Evolutionary conservation across 495 filamentous ascomycete genomes (phyloP), one percentile per base, ranked within the genome.

Genomic region (Penicillium canariense): DNA sequence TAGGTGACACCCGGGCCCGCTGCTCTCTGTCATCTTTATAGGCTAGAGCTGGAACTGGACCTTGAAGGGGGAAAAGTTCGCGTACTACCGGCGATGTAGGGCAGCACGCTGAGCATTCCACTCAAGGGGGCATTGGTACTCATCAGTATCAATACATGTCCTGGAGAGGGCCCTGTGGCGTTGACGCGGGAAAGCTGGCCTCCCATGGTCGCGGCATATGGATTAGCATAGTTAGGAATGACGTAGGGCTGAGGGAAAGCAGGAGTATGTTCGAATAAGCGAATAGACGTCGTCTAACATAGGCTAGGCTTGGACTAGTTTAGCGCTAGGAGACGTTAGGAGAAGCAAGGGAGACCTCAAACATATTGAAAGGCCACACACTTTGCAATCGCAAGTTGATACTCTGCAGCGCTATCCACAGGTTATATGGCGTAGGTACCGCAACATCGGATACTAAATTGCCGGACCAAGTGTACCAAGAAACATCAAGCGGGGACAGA

Each of bases 21-120:
- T 77, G 72, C 43, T 64, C 63, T 0, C 20, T 48, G 17, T 61
- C 44, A 14, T 60, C 59, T 20, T 73, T 68, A 30, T 77, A 65
- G 73, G 67, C 75, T 73, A 78, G 11, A 78, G 69, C 56, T 76
- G 72, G 53, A 73, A 70, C 7, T 71, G 70, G 35, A 74, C 74
- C 55, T 75, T 75, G 55, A 66, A 57, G 43, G 68, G 59, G 70
- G 68, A 77, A 53, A 78, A 78, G 61, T 73, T 75, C 60, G 77
- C 75, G 47, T 76, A 76, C 44, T 77, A 73, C 25, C 45, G 52
- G 31, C 66, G 55, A 51, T 78, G 75, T 78, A 74, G 0, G 75
- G 74, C 9, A 75, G 58, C 9, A 78, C 68, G 31, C 73, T 72
- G 5, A 73, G 54, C 0, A 49, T 32, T 12, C 48, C 51, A 23